Base-by-base conservation (phyloP, 257 asterid genomes). In the Pogostemon cablin region DNA sequence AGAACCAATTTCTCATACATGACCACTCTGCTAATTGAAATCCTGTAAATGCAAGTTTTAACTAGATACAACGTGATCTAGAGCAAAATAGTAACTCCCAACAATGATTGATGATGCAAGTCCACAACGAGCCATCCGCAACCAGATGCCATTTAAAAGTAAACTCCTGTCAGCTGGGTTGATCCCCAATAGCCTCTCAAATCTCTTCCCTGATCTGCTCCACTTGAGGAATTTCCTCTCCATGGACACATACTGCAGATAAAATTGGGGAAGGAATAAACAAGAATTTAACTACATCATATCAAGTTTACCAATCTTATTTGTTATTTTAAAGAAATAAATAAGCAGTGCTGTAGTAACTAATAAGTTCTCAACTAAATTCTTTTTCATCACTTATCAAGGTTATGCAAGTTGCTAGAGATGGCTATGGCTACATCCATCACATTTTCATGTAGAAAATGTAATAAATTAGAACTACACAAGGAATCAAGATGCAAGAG, bases 91-190 rank as follows among this genome's bases (percentile, higher is more conserved):
- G 75, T 95, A 95, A 73, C 87, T 84, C 74, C 99, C 96, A 4
- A 91, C 96, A 4, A 90, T 37, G 73, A 84, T 65, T 71, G 87
- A 84, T 32, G 98, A 89, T 32, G 95, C 87, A 53, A 89, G 43
- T 76, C 99, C 97, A 74, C 86, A 84, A 68, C 97, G 90, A 72
- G 93, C 96, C 95, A 92, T 88, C 76, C 96, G 79, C 81, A 86
- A 76, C 83, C 88, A 81, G 58, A 91, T 55, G 57, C 97, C 99
- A 44, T 82, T 83, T 73, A 65, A 73, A 69, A 95, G 81, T 71
- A 95, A 72, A 68, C 85, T 91, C 69, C 91, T 79, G 75, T 95
- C 99, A 47, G 93, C 79, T 2, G 98, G 98, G 71, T 91, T 91
- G 79, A 91, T 85, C 67, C 99, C 99, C 3, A 89, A 79, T 69